phyloP scores from a whole-genome alignment of 176 grass and related monocot species.

The Saccharum officinarum region DNA sequence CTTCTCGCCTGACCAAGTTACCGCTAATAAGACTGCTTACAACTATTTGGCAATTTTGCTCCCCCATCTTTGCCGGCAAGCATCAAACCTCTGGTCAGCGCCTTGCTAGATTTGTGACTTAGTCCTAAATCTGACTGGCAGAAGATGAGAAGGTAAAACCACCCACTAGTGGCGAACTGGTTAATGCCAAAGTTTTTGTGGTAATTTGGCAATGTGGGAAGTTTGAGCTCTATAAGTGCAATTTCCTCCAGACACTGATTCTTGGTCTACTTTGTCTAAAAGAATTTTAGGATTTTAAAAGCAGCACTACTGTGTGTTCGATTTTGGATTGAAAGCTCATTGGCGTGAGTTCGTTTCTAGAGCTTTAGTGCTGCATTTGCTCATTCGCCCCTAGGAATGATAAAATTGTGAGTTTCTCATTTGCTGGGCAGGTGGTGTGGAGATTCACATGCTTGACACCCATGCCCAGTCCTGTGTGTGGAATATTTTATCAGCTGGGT shows the following conservation, averaged over 20 bases:
- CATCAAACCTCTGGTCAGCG: neutral
- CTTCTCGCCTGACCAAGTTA: neutral
- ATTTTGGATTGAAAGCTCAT: neutral
- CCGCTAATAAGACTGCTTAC: neutral
- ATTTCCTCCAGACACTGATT: neutral
- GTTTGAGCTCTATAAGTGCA: neutral
- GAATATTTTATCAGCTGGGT: neutral
- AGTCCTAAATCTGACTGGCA: neutral
- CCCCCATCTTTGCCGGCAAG: neutral
- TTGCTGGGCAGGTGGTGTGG: neutral
- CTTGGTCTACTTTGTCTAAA: neutral
- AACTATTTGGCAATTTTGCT: neutral
- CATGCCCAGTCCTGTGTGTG: neutral
- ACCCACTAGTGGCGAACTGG: neutral
- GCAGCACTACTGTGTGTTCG: neutral
- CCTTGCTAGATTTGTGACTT: neutral
- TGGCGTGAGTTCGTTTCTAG: neutral
- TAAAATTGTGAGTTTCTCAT: neutral
- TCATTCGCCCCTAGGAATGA: neutral
- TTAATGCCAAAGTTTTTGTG: neutral
- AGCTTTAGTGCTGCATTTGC: neutral
- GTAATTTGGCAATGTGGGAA: neutral
- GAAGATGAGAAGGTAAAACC: neutral
- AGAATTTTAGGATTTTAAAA: neutral
- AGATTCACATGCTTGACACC: neutral